A percentile compares a stretch with the other conserved stretches of the same genome.
These are phyloP conservation scores for Cladorrhinum samala DNA, from an alignment of 495 filamentous ascomycete genomes.

Conservation along the genomic window DNA sequence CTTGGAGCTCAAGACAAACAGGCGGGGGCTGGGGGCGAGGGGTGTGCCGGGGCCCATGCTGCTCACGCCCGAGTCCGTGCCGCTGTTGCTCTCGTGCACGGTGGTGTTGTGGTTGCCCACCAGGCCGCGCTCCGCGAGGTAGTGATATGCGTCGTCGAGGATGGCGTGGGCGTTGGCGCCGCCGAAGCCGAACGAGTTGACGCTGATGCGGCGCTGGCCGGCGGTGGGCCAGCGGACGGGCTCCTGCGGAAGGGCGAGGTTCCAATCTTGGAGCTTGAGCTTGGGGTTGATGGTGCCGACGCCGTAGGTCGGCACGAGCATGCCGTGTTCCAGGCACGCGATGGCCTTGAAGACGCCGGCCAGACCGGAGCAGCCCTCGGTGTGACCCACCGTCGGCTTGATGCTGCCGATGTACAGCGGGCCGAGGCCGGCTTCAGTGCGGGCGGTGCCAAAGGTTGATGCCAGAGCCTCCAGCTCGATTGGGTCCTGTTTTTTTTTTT, in stretches of 20 bases:
- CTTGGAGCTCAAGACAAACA: background rate
- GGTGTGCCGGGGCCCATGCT: background rate
- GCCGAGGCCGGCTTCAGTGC: background rate
- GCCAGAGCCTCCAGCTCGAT: constrained; percentile 38
- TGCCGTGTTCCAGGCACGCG: constrained; percentile 46
- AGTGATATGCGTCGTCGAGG: constrained; percentile 28
- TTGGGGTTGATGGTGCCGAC: constrained; percentile 38
- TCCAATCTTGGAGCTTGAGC: constrained; percentile 36
- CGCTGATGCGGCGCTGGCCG: constrained; percentile 9
- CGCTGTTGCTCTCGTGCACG: background rate
- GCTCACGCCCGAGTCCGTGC: background rate
- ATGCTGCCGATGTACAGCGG: constrained; percentile 16
- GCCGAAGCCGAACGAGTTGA: constrained; percentile 42
- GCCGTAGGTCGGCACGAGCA: constrained; percentile 33
- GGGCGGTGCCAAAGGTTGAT: background rate
- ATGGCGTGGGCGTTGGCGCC: constrained; percentile 39
- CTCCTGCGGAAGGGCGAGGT: constrained; percentile 25
- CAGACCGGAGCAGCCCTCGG: constrained; percentile 48
- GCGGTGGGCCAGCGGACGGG: constrained; percentile 4
- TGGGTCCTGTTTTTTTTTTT: too few relatives aligned
- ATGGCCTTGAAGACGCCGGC: constrained; percentile 49
- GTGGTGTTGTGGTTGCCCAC: constrained; percentile 3
- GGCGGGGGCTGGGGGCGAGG: background rate
- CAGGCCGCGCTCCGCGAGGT: constrained; percentile 9
- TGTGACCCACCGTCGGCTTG: constrained; percentile 53